phyloP scores from a whole-genome alignment of 2,329 filamentous ascomycete genomes.

The Ampelomyces quisqualis region DNA sequence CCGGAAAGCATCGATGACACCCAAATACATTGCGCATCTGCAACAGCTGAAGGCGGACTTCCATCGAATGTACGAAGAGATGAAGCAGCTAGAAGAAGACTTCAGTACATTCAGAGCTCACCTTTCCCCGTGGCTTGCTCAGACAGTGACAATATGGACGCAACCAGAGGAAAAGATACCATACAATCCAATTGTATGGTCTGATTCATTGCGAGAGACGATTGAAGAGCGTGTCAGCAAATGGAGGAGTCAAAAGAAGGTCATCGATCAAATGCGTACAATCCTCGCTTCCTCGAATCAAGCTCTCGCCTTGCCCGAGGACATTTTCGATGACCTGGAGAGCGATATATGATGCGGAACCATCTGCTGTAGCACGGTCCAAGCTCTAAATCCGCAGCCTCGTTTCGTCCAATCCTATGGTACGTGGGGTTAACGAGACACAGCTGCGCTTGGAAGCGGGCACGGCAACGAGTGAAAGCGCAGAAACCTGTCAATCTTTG shows the following conservation, averaged over 20 bases:
- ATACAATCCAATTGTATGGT: conserved; percentile 28
- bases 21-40: conserved; percentile 18
- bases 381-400: no score
- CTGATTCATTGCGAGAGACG: conserved; percentile 12
- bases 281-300: conserved; percentile 24
- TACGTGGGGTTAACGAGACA: no score
- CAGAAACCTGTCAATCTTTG: no score
- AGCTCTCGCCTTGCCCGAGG: conserved; percentile 24
- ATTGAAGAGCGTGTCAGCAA: conserved; percentile 21
- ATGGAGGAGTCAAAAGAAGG: conserved; percentile 25
- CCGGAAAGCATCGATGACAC: conserved; percentile 22
- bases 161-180: conserved; percentile 5
- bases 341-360: conserved; percentile 18
- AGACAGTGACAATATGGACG: conserved; percentile 1
- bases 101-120: conserved; percentile 19
- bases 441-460: no score
- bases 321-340: conserved; percentile 27
- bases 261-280: conserved; percentile 18
- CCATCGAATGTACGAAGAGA: conserved; percentile 15
- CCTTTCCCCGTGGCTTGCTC: conserved; percentile 11
- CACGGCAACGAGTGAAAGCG: no score
- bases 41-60: conserved; percentile 21
- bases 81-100: conserved; percentile 7
- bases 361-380: no score
- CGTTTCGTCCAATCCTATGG: no score